These are phyloP conservation scores for Cutaneotrichosporon sp. DNA, from an alignment of 1,284 basidiomycete genomes.

Conservation along the genomic window DNA sequence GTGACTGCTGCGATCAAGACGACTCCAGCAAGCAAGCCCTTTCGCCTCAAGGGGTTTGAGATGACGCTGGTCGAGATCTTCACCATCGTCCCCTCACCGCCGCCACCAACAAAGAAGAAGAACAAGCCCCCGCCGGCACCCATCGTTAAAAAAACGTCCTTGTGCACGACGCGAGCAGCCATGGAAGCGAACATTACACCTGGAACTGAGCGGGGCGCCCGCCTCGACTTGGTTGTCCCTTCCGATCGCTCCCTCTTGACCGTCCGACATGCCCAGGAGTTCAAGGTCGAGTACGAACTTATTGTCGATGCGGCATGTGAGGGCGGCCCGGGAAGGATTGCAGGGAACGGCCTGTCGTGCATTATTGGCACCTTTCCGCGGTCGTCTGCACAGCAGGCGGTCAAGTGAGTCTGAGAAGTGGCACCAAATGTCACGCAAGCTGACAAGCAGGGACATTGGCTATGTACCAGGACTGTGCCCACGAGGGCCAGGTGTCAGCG, in stretches of 20 bases:
- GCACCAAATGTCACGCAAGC: not conserved
- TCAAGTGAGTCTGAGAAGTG: conserved; percentile 43
- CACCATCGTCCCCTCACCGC: conserved; percentile 34
- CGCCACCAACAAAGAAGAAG: conserved; percentile 41
- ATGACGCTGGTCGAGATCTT: conserved; percentile 69
- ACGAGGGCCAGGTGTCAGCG: not conserved
- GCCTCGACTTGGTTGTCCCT: conserved; percentile 63
- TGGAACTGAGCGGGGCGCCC: conserved; percentile 63
- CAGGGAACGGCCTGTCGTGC: conserved; percentile 62
- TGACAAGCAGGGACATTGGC: conserved; percentile 38
- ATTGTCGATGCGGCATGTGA: conserved; percentile 69
- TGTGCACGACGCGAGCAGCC: not conserved
- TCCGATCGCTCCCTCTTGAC: conserved; percentile 67
- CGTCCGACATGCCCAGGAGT: conserved; percentile 66
- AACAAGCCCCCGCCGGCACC: conserved; percentile 54
- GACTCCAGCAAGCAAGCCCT: conserved; percentile 40
- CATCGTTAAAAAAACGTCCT: conserved; percentile 48
- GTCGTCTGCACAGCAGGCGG: conserved; percentile 33
- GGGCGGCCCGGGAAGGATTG: conserved; percentile 53
- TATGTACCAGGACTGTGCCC: conserved; percentile 40
- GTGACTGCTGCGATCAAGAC: conserved; percentile 62
- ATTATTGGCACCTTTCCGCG: conserved; percentile 36
- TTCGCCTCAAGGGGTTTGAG: conserved; percentile 74
- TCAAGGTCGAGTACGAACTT: conserved; percentile 73
- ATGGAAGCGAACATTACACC: conserved; percentile 61